Evolutionary conservation across 2,329 filamentous ascomycete genomes (phyloP).

Genomic region (Aspergillus calidoustus): DNA sequence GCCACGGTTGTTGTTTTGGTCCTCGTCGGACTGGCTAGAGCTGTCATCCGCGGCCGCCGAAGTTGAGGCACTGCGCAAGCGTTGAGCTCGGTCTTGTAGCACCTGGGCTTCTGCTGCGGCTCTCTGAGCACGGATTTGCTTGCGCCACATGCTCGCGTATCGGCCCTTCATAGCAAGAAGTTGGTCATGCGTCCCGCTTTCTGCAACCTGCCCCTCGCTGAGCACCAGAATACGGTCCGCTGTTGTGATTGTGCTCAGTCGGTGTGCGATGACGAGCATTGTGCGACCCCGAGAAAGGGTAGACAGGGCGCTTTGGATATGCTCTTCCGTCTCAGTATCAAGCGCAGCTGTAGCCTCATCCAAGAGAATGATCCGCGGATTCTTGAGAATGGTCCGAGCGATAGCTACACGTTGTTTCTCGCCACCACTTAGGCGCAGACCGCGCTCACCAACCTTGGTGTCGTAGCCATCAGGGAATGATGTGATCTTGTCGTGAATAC

Average conservation of each 20-base stretch:
- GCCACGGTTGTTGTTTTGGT: slow-evolving; percentile 36
- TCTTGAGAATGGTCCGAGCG: slow-evolving; percentile 88
- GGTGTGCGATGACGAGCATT: slow-evolving; percentile 92
- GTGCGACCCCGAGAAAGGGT: slow-evolving; percentile 84
- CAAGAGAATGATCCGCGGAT: slow-evolving; percentile 87
- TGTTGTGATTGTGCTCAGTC: slow-evolving; percentile 81
- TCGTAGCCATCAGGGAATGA: slow-evolving; percentile 85
- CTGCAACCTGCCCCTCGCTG: slow-evolving; percentile 74
- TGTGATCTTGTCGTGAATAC: slow-evolving; percentile 91
- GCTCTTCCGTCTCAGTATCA: slow-evolving; percentile 89
- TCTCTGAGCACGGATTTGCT: slow-evolving; percentile 78
- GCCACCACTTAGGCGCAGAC: slow-evolving; percentile 82
- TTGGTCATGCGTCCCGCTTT: slow-evolving; percentile 78
- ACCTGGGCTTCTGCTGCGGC: slow-evolving; percentile 65
- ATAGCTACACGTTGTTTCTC: slow-evolving; percentile 95
- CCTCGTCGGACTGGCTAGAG: slow-evolving; percentile 55
- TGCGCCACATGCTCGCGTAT: slow-evolving; percentile 86
- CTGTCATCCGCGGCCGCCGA: slow-evolving; percentile 49
- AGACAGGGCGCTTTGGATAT: slow-evolving; percentile 85
- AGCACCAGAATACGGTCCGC: slow-evolving; percentile 85
- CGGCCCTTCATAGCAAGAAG: slow-evolving; percentile 71
- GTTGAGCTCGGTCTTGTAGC: slow-evolving; percentile 49
- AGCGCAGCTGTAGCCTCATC: slow-evolving; percentile 92
- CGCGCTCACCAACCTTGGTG: slow-evolving; percentile 89
- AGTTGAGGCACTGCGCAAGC: slow-evolving; percentile 47